Percentiles rank a stretch among this genome's conserved stretches.
Conservation (phyloP, 2,329 filamentous ascomycete species). For the Neofusicoccum ribis region DNA sequence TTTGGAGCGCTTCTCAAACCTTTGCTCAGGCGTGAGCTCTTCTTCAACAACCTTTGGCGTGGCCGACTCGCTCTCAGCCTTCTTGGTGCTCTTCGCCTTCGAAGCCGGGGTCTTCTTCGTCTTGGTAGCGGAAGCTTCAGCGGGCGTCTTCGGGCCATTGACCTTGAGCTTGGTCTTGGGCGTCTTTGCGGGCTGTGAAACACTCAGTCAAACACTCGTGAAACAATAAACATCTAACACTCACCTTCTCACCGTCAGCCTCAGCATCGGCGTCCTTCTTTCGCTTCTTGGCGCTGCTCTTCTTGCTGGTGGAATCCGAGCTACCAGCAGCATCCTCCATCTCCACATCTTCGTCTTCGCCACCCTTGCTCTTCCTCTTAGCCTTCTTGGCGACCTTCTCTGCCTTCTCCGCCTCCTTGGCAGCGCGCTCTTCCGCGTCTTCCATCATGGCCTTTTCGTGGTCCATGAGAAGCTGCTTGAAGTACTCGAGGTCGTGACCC, state of each 20-base stretch:
- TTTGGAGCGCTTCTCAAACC: conserved; percentile 60
- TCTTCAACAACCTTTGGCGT: conserved; percentile 52
- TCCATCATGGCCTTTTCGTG: conserved; percentile 58
- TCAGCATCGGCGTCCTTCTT: conserved; percentile 69
- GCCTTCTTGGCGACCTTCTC: conserved; percentile 49
- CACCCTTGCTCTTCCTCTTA: conserved; percentile 41
- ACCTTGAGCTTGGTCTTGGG: conserved; percentile 52
- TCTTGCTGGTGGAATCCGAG: conserved; percentile 39
- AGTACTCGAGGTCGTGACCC: conserved; percentile 74
- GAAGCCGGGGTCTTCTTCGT: conserved; percentile 34
- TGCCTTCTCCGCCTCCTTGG: conserved; percentile 60
- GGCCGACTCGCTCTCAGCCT: conserved; percentile 56
- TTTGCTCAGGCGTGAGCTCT: conserved; percentile 56
- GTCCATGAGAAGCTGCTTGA: conserved; percentile 72
- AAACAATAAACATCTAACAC: conserved; percentile 15
- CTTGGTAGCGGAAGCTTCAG: conserved; percentile 38
- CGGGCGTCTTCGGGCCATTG: conserved; percentile 39
- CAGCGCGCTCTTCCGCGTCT: conserved; percentile 66
- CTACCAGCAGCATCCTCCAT: conserved; percentile 43
- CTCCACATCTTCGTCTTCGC: conserved; percentile 36
- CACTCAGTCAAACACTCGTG: not conserved
- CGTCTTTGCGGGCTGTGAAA: conserved; percentile 48
- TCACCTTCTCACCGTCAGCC: conserved; percentile 68
- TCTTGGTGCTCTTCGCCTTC: conserved; percentile 55
- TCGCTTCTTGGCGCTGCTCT: conserved; percentile 62